phyloP scores from a whole-genome alignment of 2,329 filamentous ascomycete species.

The Mariannaea sp. region DNA sequence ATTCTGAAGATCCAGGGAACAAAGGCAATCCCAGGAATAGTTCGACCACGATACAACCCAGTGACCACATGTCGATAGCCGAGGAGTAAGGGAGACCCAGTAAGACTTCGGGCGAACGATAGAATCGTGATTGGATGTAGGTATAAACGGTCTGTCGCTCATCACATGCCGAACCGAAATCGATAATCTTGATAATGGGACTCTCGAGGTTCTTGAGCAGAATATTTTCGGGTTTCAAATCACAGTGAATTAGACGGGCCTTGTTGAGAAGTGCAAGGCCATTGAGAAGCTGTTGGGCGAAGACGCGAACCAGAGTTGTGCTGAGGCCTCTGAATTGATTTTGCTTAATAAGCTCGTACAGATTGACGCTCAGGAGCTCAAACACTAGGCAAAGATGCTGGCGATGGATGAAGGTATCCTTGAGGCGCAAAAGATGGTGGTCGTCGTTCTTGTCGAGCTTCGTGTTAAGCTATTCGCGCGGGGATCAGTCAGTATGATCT shows the following conservation, averaged over 20 bases:
- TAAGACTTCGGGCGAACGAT: conserved; percentile 93
- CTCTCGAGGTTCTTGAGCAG: conserved; percentile 97
- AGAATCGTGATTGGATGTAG: conserved; percentile 98
- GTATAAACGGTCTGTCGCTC: conserved; percentile 98
- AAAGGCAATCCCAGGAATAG: conserved; percentile 92
- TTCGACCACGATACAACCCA: conserved; percentile 98
- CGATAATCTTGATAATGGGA: conserved; percentile 99
- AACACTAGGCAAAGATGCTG: conserved; percentile 97
- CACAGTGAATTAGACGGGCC: conserved; percentile 94
- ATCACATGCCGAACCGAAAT: conserved; percentile 98
- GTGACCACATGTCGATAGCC: conserved; percentile 99
- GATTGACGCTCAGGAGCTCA: conserved; percentile 92
- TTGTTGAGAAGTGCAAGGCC: conserved; percentile 92
- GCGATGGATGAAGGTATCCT: conserved; percentile 97
- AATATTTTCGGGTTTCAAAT: conserved; percentile 98
- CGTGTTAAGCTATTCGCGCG: conserved; percentile 75
- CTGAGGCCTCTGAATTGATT: conserved; percentile 98
- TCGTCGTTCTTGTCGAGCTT: conserved; percentile 99
- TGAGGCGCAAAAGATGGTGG: conserved; percentile 90
- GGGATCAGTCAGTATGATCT: conserved; percentile 32
- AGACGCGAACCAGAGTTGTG: conserved; percentile 94
- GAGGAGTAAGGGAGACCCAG: conserved; percentile 97
- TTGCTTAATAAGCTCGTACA: conserved; percentile 99
- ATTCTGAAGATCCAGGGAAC: conserved; percentile 97
- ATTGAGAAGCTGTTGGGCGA: conserved; percentile 94